Evolutionary conservation across 1,284 basidiomycete genomes (phyloP).

Genomic region (Apiotrichum gracile): DNA sequence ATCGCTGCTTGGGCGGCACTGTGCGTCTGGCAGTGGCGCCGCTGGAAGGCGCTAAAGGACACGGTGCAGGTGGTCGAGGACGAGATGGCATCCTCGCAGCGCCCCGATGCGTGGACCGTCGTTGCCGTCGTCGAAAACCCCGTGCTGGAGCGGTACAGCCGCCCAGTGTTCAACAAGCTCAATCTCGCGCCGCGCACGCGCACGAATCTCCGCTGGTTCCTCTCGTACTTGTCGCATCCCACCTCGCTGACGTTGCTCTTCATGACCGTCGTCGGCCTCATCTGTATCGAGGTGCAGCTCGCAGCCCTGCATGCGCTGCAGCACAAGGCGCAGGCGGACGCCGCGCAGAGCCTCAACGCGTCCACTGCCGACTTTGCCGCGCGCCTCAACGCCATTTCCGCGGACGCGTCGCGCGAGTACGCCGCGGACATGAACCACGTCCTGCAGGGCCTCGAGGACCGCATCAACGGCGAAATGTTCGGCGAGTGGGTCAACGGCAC

Average conservation of each 20-base stretch:
- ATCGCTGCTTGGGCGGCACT: conserved; percentile 40
- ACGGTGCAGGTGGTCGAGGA: conserved; percentile 34
- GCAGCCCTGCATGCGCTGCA: conserved; percentile 65
- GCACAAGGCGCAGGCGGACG: conserved; percentile 57
- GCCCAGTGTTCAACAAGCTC: conserved; percentile 21
- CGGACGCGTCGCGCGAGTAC: conserved; percentile 68
- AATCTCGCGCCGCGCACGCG: conserved; percentile 20
- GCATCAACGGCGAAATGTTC: conserved; percentile 79
- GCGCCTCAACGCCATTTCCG: conserved; percentile 72
- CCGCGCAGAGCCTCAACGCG: conserved; percentile 57
- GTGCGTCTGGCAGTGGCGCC: conserved; percentile 45
- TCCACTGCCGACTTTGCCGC: conserved; percentile 67
- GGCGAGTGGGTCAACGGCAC: conserved; percentile 86
- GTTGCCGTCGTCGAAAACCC: conserved; percentile 45
- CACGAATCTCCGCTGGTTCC: conserved; percentile 44
- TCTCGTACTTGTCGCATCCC: conserved; percentile 83
- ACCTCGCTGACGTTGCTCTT: conserved; percentile 82
- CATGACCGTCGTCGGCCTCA: conserved; percentile 81
- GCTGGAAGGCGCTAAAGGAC: conserved; percentile 34
- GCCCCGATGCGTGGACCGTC: conserved; percentile 33
- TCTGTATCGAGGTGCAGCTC: conserved; percentile 81
- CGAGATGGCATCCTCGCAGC: conserved; percentile 20
- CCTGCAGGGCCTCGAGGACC: conserved; percentile 61
- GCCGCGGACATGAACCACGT: conserved; percentile 68
- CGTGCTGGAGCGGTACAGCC: conserved; percentile 35